Evolutionary conservation across 2,329 filamentous ascomycete species (phyloP).

Genomic region (Trematosphaeria pertusa): DNA sequence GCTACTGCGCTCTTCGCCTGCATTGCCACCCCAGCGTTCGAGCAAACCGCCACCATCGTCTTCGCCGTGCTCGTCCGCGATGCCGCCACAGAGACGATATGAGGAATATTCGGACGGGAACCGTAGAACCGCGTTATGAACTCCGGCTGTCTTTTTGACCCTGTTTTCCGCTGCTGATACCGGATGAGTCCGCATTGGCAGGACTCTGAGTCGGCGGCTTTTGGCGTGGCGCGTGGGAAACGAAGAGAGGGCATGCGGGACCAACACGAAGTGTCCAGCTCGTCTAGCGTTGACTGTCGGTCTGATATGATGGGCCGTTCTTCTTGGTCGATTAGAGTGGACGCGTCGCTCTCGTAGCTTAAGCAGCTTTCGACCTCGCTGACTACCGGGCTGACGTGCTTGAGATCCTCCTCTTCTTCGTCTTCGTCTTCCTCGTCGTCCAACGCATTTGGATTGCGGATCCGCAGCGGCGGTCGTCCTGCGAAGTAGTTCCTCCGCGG

Average conservation of each 20-base stretch:
- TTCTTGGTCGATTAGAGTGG: conserved; percentile 27
- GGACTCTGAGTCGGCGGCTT: too few relatives aligned
- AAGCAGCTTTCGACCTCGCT: conserved; percentile 8
- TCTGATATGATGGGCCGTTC: conserved; percentile 13
- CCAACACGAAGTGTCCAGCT: conserved; percentile 6
- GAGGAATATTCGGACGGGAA: conserved; percentile 20
- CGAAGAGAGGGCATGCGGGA: conserved; percentile 5
- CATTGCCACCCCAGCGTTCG: conserved; percentile 18
- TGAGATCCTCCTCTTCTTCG: conserved; percentile 9
- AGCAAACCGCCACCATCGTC: conserved; percentile 33
- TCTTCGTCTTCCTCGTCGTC: conserved; percentile 25
- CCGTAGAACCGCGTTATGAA: conserved; percentile 20
- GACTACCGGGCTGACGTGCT: conserved; percentile 15
- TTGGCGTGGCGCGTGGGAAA: too few relatives aligned
- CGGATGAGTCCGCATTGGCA: conserved; percentile 28
- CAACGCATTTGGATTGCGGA: conserved; percentile 32
- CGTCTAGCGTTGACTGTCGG: conserved; percentile 6
- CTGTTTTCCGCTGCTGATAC: conserved; percentile 18
- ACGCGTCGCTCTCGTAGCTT: conserved; percentile 25
- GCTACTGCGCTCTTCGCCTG: conserved; percentile 21
- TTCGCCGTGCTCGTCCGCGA: conserved; percentile 5
- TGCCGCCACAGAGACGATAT: conserved; percentile 9
- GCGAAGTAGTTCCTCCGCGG: conserved; percentile 8
- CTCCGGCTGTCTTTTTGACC: neutral
- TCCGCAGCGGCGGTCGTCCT: conserved; percentile 18